Evolutionary conservation across 179 eudicot species (phyloP), one percentile per base, ranked within the genome.

Genomic region (Heliamphora pulchella): DNA sequence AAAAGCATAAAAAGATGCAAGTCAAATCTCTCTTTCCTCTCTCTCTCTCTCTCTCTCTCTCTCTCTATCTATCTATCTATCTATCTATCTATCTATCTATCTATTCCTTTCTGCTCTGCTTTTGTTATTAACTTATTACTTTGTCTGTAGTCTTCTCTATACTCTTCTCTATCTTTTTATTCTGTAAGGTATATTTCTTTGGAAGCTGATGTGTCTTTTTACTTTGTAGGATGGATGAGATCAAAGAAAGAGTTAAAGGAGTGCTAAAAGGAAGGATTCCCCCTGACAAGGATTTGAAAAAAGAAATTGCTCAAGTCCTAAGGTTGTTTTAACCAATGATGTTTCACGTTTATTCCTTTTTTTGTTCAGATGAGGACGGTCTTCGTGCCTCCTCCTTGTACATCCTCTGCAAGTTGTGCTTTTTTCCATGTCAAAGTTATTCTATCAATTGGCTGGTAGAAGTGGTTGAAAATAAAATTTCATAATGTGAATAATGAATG

Each of bases 211-310:
- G 43, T 78, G 54, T 65, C 80, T 72, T 43, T 77, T 48, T 74
- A 82, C 48, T 82, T 86, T 87, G 59, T 88, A 96, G 99, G 88
- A 74, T 92, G 80, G 92, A 92, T 82, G 99, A 96, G 41, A 71
- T 85, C 88, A 91, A 87, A 85, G 98, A 89, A 71, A 92, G 89
- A 89, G 86, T 96, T 79, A 91, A 87, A 88, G 91, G 88, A 81
- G 90, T 88, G 72, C 85, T 92, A 80, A 96, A 96, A 87, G 99
- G 99, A 81, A 92, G 98, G 84, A 87, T 92, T 72, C 99, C 99
- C 63, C 79, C 87, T 18, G 97, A 91, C 43, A 90, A 90, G 86
- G 98, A 94, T 82, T 81, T 87, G 90, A 92, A 89, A 77, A 85
- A 80, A 54, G 97, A 94, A 85, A 85, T 92, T 78, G 63, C 79